Conservation (phyloP, 208 protist genomes). For the Zelonia costaricensis region DNA sequence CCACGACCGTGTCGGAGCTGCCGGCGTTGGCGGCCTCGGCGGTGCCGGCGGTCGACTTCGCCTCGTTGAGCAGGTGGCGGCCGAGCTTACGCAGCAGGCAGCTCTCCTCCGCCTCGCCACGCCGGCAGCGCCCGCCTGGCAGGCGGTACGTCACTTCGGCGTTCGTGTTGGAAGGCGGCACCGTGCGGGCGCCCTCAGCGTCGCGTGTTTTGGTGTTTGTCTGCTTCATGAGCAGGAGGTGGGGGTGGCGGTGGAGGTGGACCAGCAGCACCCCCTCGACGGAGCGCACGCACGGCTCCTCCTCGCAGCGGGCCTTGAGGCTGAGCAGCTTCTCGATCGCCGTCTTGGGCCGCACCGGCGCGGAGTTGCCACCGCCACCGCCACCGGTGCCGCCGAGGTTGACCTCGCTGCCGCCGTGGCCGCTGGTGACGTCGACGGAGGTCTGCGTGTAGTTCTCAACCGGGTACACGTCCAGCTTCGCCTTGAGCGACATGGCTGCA, state of each 20-base stretch:
- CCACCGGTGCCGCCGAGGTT: conserved; percentile 15
- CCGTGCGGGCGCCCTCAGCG: conserved; percentile 24
- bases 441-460: conserved; percentile 70
- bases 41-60: conserved; percentile 26
- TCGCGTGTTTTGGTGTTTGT: conserved; percentile 8
- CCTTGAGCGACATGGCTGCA: conserved; percentile 52
- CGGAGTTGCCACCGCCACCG: not conserved
- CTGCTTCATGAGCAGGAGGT: conserved; percentile 88
- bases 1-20: conserved; percentile 41
- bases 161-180: conserved; percentile 42
- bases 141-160: conserved; percentile 56
- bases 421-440: conserved; percentile 17
- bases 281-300: conserved; percentile 78
- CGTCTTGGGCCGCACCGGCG: conserved; percentile 46
- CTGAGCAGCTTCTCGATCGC: conserved; percentile 81
- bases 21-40: conserved; percentile 8
- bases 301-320: conserved; percentile 81
- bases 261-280: conserved; percentile 93
- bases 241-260: conserved; percentile 92
- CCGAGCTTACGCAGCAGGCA: conserved; percentile 83
- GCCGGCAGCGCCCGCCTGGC: conserved; percentile 74
- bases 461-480: conserved; percentile 85
- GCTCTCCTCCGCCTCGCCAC: conserved; percentile 66
- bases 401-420: conserved; percentile 28
- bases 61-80: conserved; percentile 65